A percentile compares a stretch with the other conserved stretches of the same genome.
Conservation (phyloP, 192 early-diverging fungal species). For the Rhizophagus clarus region DNA sequence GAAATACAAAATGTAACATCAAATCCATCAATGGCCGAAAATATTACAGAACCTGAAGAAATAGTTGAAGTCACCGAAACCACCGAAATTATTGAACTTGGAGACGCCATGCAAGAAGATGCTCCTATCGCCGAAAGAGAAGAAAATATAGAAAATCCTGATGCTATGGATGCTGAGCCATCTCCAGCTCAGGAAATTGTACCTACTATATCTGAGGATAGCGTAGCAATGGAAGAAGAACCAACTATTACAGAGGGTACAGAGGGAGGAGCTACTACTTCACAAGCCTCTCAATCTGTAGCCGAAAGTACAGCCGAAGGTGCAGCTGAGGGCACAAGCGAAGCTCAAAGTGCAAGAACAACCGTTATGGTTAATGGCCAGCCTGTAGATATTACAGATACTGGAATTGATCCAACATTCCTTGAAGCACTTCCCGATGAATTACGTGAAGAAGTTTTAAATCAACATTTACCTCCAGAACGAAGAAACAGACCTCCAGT, state of each 20-base stretch:
- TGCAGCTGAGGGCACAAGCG: constrained; percentile 10
- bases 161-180: constrained; percentile 14
- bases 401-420: constrained; percentile 93
- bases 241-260: too few species aligned
- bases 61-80: constrained; percentile 39
- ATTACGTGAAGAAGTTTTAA: constrained; percentile 88
- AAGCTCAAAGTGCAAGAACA: constrained; percentile 37
- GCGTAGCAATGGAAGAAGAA: neutral
- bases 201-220: neutral
- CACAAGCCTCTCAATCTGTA: constrained; percentile 29
- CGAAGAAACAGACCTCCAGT: constrained; percentile 36
- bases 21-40: constrained; percentile 10
- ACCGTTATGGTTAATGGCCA: constrained; percentile 79
- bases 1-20: constrained; percentile 1
- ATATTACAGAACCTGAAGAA: constrained; percentile 29
- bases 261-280: constrained; percentile 6
- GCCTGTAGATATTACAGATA: constrained; percentile 86
- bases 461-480: constrained; percentile 66
- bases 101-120: constrained; percentile 38
- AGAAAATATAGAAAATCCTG: constrained; percentile 33
- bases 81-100: constrained; percentile 35
- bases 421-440: constrained; percentile 94
- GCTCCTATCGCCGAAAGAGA: constrained; percentile 35
- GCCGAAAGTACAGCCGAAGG: constrained; percentile 27
- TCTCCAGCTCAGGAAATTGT: neutral